Base-by-base conservation (phyloP, 495 filamentous ascomycete species). In the Xylaria flabelliformis region DNA sequence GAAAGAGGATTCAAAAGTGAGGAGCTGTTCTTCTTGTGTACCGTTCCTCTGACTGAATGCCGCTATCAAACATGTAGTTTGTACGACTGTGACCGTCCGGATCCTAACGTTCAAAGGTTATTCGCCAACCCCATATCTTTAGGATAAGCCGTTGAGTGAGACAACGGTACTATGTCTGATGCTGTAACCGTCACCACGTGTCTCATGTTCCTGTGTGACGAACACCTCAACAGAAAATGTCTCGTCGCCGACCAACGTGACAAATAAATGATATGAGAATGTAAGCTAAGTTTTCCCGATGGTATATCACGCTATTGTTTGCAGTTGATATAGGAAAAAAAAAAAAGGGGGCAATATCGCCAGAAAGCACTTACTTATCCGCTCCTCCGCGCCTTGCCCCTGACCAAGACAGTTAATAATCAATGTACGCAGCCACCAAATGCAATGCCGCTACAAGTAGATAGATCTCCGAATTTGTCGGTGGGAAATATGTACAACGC, bases 381-480 rank as follows among this genome's bases (percentile, higher is more conserved):
- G n/a, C n/a, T 5, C 2, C n/a, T 5, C 1, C 34, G n/a, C 58
- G 34, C 44, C 41, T 48, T 46, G 34, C 46, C 64, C 42, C 64
- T 67, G 24, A 41, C 34, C 12, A 67, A 26, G n/a, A 53, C 13
- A n/a, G 64, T 34, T 24, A 34, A 13, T 36, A 36, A 67, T 34
- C 44, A 67, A 36, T 15, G 9, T 4, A 53, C 17, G 19, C 17
- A 51, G n/a, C 42, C 42, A 7, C 8, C 1, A 53, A 26, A 41
- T 67, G n/a, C 44, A 55, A 51, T n/a, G 12, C 17, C 64, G 34
- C 44, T 41, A 53, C 24, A 39, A 55, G 48, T 32, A 67, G 64
- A 53, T 19, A 67, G 64, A 53, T 41, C 19, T 34, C 17, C 44
- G 10, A 13, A 12, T 36, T 65, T 46, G 1, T 19, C 17, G 42